phyloP scores from a whole-genome alignment of 176 grass and related monocot species.

The Aegilops tauschii region DNA sequence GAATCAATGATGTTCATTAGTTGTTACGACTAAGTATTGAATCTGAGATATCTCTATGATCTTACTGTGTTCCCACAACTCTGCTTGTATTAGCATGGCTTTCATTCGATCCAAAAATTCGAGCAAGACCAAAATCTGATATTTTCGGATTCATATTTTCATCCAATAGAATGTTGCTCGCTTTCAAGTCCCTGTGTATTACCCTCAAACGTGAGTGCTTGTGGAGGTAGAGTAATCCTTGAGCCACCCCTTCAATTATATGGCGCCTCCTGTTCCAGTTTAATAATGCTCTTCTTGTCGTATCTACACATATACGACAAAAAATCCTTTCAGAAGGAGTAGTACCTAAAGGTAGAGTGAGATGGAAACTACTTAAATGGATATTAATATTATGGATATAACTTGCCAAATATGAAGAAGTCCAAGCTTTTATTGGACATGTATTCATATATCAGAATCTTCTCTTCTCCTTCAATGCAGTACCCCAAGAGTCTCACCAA shows the following conservation, averaged over 20 bases:
- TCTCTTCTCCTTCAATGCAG: slow-evolving; percentile 40
- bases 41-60: neutral
- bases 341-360: neutral
- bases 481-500: slow-evolving; percentile 40
- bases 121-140: slow-evolving; percentile 22
- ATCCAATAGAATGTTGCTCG: slow-evolving; percentile 25
- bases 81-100: slow-evolving; percentile 19
- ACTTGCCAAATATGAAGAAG: slow-evolving; percentile 45
- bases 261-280: slow-evolving; percentile 8
- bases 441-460: slow-evolving; percentile 51
- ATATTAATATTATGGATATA: neutral
- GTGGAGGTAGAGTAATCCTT: slow-evolving; percentile 30
- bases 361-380: neutral
- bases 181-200: slow-evolving; percentile 35
- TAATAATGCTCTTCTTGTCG: slow-evolving; percentile 1
- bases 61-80: slow-evolving; percentile 34
- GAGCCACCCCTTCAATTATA: slow-evolving; percentile 33
- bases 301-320: neutral
- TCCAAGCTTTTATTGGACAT: slow-evolving; percentile 52
- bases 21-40: neutral
- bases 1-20: neutral
- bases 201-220: slow-evolving; percentile 17
- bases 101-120: slow-evolving; percentile 17
- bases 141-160: slow-evolving; percentile 26
- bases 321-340: neutral